Evolutionary conservation across 805 yeast genomes (phyloP), one percentile per base, ranked within the genome.

Genomic region (Sugiyamaella mastotermitis): DNA sequence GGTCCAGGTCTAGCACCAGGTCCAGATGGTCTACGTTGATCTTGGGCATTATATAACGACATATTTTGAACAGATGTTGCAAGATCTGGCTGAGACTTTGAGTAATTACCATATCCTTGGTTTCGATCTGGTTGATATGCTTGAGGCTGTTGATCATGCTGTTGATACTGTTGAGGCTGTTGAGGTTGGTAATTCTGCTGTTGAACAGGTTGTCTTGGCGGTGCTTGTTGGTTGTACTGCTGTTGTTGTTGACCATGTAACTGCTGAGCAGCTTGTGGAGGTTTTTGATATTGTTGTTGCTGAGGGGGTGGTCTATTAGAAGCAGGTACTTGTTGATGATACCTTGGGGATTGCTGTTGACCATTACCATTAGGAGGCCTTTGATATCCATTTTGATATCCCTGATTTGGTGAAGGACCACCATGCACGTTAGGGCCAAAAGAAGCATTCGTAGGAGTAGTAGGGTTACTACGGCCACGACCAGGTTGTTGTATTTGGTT

Each of bases 171-270:
- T 15, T 16, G 33, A 11, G 25, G 44, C 10, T 35, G 38, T 17
- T 6, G 14, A 5, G 8, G 40, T 14, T 31, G 33, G 13, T 11
- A 19, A 14, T 31, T 31, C 4, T 34, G 33, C 3, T 18, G 39
- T 24, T 35, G 43, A 13, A 28, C 30, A 15, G 31, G 37, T 35
- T n/a, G 38, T 31, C 5, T 33, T 24, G n/a, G 41, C 28, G 15
- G 46, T 13, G 35, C 8, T 17, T 31, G 23, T 11, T 31, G 21
- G 15, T 31, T 10, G 18, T 31, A 31, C 23, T 31, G 33, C 16
- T 5, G 33, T 9, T 27, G 30, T 7, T 11, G 6, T 13, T 29
- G 42, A 11, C 28, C 4, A 5, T 17, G 36, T 15, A 17, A 29
- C n/a, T 24, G 43, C 19, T 15, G 31, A 15, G 21, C 37, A 4